Base-by-base conservation (phyloP, 768 basidiomycete genomes). In the Russula compacta region DNA sequence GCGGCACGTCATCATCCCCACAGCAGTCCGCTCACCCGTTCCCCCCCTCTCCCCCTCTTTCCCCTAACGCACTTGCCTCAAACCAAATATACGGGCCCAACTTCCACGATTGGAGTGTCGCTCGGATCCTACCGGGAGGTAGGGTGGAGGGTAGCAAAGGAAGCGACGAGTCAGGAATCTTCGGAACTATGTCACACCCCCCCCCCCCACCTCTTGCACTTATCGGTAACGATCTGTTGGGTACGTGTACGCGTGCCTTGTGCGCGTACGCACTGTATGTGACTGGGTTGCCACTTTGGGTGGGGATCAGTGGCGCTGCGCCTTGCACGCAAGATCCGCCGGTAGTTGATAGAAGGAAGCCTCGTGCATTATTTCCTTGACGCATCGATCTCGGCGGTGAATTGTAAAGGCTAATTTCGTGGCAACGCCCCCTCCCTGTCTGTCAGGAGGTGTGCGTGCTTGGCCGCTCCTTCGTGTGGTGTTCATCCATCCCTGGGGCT, bases 151-250 rank as follows among this genome's bases (percentile, higher is more conserved):
- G 52, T 53, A 32, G 44, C 43, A 29, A 19, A 46, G 50, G 50
- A 53, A 52, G 35, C 35, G 15, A 21, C 21, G 29, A 7, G 40
- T 19, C 47, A 46, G 50, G 44, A 57, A 40, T 46, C 49, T 39
- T 39, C 48, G 55, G 58, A 38, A 32, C 60, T 49, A 57, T 57
- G 56, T 47, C 60, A 56, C 60, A 61, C 50, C n/a, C 21, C 24
- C 24, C 24, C 3, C 24, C 24, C 3, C 24, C 24, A 1, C 24
- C 24, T 3, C 21, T 46, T 48, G 56, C 56, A 61, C 50, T 61
- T 57, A 61, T 61, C 60, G 33, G 29, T 36, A 40, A 51, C 60
- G 60, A 61, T 61, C 60, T 57, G 32, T 56, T 61, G 50, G 60
- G 60, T 57, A 61, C 60, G 60, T 61, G 60, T 17, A 29, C 50